A percentile compares a stretch with the other conserved stretches of the same genome.
Evolutionary conservation across 345 rosid genomes (phyloP).

Genomic region (Lepidium aucheri): DNA sequence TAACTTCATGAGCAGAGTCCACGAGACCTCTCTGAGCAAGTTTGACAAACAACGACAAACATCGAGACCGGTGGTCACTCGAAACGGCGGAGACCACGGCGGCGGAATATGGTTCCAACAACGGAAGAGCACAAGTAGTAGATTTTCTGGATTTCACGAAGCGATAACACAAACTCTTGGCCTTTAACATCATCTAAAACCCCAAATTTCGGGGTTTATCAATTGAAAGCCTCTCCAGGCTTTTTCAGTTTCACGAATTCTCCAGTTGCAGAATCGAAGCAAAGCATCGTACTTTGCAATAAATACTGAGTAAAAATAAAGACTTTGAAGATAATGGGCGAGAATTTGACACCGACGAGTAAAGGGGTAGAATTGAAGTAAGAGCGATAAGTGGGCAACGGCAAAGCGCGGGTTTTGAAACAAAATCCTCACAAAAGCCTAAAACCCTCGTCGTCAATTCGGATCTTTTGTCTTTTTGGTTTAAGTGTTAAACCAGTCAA

Average conservation of each 20-base stretch:
- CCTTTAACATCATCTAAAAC: conserved; percentile 23
- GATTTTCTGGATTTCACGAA: conserved; percentile 31
- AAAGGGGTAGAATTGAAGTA: not conserved
- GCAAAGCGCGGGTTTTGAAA: conserved; percentile 20
- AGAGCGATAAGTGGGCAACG: not conserved
- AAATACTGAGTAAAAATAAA: not conserved
- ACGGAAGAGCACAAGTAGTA: conserved; percentile 26
- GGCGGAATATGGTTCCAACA: conserved; percentile 15
- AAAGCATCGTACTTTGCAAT: conserved; percentile 7
- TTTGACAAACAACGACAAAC: conserved; percentile 36
- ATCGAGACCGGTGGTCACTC: conserved; percentile 31
- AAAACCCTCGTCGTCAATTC: conserved; percentile 18
- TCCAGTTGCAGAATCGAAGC: not conserved
- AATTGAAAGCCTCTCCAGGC: not conserved
- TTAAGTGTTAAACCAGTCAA: conserved; percentile 2
- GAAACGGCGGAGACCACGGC: conserved; percentile 7
- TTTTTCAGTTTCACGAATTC: conserved; percentile 5
- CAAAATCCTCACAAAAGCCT: not conserved
- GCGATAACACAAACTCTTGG: conserved; percentile 7
- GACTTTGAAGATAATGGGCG: not conserved
- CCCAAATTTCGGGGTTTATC: not conserved
- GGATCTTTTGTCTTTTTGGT: conserved; percentile 4
- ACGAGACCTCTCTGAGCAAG: conserved; percentile 36
- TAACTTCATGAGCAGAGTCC: conserved; percentile 37
- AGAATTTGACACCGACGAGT: not conserved